Evolutionary conservation across 352 stramenopile species (phyloP), one percentile per base, ranked within the genome.

Genomic region (Phytophthora pseudosyringae): DNA sequence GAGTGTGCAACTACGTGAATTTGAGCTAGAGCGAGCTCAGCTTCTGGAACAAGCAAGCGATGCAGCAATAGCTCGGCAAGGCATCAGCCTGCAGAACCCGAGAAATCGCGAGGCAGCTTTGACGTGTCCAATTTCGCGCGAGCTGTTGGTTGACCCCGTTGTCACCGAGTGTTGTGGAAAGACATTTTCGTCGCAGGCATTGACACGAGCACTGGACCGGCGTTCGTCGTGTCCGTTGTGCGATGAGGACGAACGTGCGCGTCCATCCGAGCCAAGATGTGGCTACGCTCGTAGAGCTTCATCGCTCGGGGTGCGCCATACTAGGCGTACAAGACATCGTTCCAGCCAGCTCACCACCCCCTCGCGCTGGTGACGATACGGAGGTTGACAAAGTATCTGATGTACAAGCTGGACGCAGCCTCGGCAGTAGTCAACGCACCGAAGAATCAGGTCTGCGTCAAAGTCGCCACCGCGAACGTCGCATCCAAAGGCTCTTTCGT

Each of bases 121-220:
- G 36, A 50, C 21, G 15, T 65, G 57, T 16, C 31, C 57, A 4
- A 47, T 59, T 9, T 50, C 39, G n/a, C 40, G 18, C 4, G 47
- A 59, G 5, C 39, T 65, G 46, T 58, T 65, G 10, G 47, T 47
- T 12, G n/a, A 54, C 10, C 47, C 57, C 11, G 57, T 65, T 47
- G 50, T 53, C 1, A 59, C 45, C 7, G 28, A 51, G 25, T 65
- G 57, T 18, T 65, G 57, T 36, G 38, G 47, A 9, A 65, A 59
- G 16, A 65, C 46, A 5, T 53, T 65, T 40, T 65, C 57, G 7
- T 48, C 18, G 4, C 35, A 28, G 15, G 13, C 38, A 5, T 15
- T 64, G 13, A n/a, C 4, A 7, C 45, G 32, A 16, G 13, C 12
- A 9, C 25, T 50, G 33, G 38, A n/a, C 1, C 35, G 38, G 28